Evolutionary conservation across 495 filamentous ascomycete species (phyloP), one percentile per base, ranked within the genome.

Genomic region (Lasiosphaeriaceae sp.): DNA sequence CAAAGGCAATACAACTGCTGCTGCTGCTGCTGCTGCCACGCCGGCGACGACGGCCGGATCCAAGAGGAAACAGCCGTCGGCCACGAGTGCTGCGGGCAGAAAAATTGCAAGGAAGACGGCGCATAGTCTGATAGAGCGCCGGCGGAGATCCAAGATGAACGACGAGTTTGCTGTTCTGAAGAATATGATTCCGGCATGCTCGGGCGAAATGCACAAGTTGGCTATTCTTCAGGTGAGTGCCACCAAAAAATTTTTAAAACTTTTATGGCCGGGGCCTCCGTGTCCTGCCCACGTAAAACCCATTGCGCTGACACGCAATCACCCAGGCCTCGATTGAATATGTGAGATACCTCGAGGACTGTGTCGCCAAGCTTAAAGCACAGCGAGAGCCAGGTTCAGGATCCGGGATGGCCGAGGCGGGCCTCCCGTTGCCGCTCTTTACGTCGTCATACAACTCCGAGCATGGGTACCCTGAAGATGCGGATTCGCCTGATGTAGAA

Each of bases 71-170:
- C 75, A 79, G 54, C 78, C 79, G 2, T 80, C 77, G 55, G 80
- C 88, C 1, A 89, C 84, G 12, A 92, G 89, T 62, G 87, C 89
- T 0, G 88, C 92, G 0, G 90, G 90, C 4, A 82, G 89, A 37
- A 98, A 97, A 74, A 95, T 93, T 53, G 92, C 94, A 4, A 82
- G 94, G 61, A 98, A 97, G 71, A 98, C 95, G 1, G 94, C 94
- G 2, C 94, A 98, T 65, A 96, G 90, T 61, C 70, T 97, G 62
- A 98, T 98, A 65, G 94, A 98, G 74, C 82, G 94, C 16, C 75
- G 95, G 47, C 77, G 94, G 60, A 79, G 94, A 49, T 96, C 90
- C 5, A 98, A 97, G 78, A 98, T 98, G 94, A 98, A 98, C 64
- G 94, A 97, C 65, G 94, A 97, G 71, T 98, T 98, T 75, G 87